Base-by-base conservation (phyloP, 2,329 filamentous ascomycete species). In the Pseudogymnoascus sp. region DNA sequence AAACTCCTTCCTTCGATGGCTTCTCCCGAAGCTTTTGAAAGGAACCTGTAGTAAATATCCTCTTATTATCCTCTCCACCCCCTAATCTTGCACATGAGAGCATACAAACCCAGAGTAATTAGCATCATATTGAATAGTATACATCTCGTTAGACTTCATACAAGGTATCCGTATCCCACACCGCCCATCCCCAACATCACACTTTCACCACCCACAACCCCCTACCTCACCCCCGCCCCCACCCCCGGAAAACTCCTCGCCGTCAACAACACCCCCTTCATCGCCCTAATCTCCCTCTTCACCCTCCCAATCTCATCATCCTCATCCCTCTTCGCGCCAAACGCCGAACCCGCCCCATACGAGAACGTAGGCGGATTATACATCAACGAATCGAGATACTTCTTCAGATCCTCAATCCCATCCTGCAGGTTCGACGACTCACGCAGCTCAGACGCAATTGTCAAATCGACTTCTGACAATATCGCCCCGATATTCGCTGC, bases 191-290 rank as follows among this genome's bases (percentile, higher is more conserved):
- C 6, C 34, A 2, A 36, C 28, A 28, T 3, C 31, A 36, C 23
- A 23, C 23, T 3, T n/a, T n/a, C n/a, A n/a, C n/a, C n/a, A n/a
- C n/a, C 4, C 23, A 23, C 23, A 2, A 25, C 23, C 23, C 34
- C 34, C 34, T 36, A 36, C 11, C 34, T 36, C 34, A 36, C 34
- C 34, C 34, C 34, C 10, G 34, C 34, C 13, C 34, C 34, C 34
- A 67, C 72, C 1, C 70, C 71, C 1, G 87, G 88, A 68, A 93
- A 93, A 70, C 85, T 90, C 71, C 88, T 84, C 4, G 90, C 84
- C 71, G 86, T 91, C 64, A 96, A 75, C 69, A 95, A 78, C 10
- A 91, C 84, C 1, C 90, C 90, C 78, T 96, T 96, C 45, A 95
- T 84, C 64, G 89, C 83, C 68, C 90, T 79, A 62, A 96, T 93